These are phyloP conservation scores for Malassezia sympodialis DNA, from an alignment of 1,284 basidiomycete species.

Conservation along the genomic window DNA sequence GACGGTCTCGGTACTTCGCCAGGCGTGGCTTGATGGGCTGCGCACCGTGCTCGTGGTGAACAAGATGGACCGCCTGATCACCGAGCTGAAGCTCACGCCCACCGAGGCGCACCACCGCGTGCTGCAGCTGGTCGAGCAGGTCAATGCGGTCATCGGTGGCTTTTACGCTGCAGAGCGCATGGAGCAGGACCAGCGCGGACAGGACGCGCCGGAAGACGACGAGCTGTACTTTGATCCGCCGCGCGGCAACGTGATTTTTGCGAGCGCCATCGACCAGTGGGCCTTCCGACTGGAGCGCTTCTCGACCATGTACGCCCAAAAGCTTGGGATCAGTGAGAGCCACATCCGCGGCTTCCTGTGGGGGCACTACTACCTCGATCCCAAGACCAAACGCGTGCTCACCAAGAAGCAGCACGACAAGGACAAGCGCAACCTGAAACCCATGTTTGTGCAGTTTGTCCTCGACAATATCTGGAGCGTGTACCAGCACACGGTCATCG, in stretches of 20 bases:
- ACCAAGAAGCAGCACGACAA: conserved; percentile 73
- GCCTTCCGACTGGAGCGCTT: conserved; percentile 91
- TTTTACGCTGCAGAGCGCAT: conserved; percentile 94
- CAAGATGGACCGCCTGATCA: conserved; percentile 89
- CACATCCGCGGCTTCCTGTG: conserved; percentile 81
- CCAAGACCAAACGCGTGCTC: conserved; percentile 87
- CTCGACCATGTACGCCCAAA: conserved; percentile 79
- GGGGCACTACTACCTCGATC: conserved; percentile 96
- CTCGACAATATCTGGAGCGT: conserved; percentile 96
- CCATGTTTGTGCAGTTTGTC: conserved; percentile 96
- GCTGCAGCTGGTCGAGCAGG: conserved; percentile 83
- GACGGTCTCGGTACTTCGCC: conserved; percentile 84
- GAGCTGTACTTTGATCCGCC: conserved; percentile 96
- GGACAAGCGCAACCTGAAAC: conserved; percentile 65
- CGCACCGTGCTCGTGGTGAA: conserved; percentile 91
- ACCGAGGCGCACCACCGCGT: conserved; percentile 91
- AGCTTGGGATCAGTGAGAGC: conserved; percentile 79
- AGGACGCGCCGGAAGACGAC: conserved; percentile 74
- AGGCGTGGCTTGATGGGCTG: conserved; percentile 84
- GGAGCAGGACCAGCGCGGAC: conserved; percentile 62
- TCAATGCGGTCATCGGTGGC: conserved; percentile 93
- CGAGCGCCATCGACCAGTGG: conserved; percentile 94
- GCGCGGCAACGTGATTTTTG: conserved; percentile 90
- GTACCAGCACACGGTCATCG: conserved; percentile 53
- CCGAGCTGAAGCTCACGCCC: conserved; percentile 82